phyloP scores from a whole-genome alignment of 2,329 filamentous ascomycete genomes.

The Arthrobotrys entomopaga region DNA sequence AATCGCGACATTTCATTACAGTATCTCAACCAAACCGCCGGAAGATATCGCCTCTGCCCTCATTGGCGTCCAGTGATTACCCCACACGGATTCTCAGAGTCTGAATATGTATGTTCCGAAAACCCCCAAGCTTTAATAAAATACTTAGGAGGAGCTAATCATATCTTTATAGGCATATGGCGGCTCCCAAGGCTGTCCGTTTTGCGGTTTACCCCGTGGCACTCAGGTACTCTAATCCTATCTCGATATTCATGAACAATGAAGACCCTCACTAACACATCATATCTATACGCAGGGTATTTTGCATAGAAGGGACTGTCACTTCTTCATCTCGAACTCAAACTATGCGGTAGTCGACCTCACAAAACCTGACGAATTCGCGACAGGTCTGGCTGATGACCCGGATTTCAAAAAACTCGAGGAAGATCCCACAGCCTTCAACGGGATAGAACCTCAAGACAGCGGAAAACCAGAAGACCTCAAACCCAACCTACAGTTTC shows the following conservation, averaged over 20 bases:
- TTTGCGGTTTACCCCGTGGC: slow-evolving; percentile 24
- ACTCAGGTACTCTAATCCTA: slow-evolving; percentile 28
- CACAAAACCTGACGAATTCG: not conserved
- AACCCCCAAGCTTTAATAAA: not conserved
- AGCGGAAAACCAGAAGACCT: too few species aligned
- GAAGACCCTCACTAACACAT: not conserved
- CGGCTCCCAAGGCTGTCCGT: slow-evolving; percentile 29
- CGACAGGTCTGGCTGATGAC: slow-evolving; percentile 9
- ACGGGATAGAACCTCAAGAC: not conserved
- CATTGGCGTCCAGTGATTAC: slow-evolving; percentile 24
- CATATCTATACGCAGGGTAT: slow-evolving; percentile 1
- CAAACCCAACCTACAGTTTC: too few species aligned
- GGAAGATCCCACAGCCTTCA: slow-evolving; percentile 25
- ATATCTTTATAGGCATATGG: slow-evolving; percentile 22
- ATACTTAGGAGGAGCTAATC: not conserved
- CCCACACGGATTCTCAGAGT: slow-evolving; percentile 9
- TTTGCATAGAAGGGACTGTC: slow-evolving; percentile 4
- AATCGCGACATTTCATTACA: not conserved
- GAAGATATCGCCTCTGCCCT: slow-evolving; percentile 42
- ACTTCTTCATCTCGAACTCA: not conserved
- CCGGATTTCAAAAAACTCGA: slow-evolving; percentile 13
- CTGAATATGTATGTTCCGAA: slow-evolving; percentile 3
- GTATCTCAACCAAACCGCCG: not conserved
- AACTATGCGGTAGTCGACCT: not conserved
- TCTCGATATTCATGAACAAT: not conserved